These are phyloP conservation scores for Macadamia tetraphylla DNA, from an alignment of 164 flowering plant genomes.

Conservation along the genomic window DNA sequence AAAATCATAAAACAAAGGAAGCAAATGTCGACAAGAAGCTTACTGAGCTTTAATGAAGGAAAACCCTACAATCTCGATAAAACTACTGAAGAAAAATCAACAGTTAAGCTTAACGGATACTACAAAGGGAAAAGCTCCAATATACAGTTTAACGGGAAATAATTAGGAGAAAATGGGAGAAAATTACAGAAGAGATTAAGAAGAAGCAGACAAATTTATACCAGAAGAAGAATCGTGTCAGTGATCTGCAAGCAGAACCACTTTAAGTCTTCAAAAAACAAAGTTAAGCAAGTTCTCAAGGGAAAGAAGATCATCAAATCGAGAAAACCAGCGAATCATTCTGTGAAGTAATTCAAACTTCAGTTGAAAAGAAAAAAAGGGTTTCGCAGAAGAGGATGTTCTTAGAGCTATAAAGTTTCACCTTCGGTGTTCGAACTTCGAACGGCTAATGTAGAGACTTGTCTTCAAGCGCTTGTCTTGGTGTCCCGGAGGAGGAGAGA, in stretches of 20 bases:
- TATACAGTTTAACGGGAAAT: background rate
- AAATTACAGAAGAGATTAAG: constrained; percentile 2
- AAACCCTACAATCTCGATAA: background rate
- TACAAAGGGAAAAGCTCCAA: constrained; percentile 14
- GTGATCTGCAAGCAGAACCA: constrained; percentile 6
- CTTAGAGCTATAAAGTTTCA: background rate
- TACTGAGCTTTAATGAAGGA: no score
- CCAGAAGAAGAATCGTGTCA: background rate
- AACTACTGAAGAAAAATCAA: background rate
- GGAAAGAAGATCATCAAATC: constrained; percentile 5
- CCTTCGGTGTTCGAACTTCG: background rate
- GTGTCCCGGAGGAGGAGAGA: background rate
- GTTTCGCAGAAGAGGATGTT: background rate
- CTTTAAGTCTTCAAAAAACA: no score
- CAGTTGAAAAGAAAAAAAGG: background rate
- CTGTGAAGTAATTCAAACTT: no score
- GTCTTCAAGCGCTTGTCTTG: constrained; percentile 7
- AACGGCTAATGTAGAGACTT: constrained; percentile 1
- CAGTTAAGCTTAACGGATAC: background rate
- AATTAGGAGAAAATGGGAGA: background rate
- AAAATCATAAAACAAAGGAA: background rate
- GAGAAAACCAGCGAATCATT: no score
- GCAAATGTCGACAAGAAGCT: no score
- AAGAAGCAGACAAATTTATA: background rate
- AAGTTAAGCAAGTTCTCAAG: constrained; percentile 1